Evolutionary conservation across 208 protist species (phyloP), one percentile per base, ranked within the genome.

Genomic region (Vickermania spadyakhi): DNA sequence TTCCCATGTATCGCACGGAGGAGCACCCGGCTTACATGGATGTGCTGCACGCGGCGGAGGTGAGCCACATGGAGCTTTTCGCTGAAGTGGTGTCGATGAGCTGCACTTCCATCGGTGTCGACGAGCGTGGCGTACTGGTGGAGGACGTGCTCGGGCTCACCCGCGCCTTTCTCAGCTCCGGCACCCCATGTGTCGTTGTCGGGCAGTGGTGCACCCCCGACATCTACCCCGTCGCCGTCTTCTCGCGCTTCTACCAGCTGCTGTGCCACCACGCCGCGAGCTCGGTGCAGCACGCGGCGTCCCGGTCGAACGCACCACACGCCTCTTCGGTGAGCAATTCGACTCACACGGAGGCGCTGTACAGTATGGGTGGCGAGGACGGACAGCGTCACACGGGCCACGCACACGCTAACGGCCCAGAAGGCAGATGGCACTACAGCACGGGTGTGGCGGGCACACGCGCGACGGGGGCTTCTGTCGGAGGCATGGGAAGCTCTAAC

Each of bases 171-270:
- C 78, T 85, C 55, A 68, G 77, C 52, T 67, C 73, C 60, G 86
- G 86, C 2, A 84, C 83, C 52, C 84, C 86, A 14, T 91, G 82
- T 62, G 77, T 96, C 5, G 73, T 96, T 56, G 64, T 71, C 3
- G 75, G 77, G 14, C 85, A 89, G 75, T 96, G 89, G 86, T 96
- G 89, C 77, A 96, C 86, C 18, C 89, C 89, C 0, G 89, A 96
- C 62, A 89, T 96, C 84, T 63, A 79, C 28, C 86, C 89, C 27
- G 60, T 74, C 23, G 63, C 86, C 42, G 73, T 96, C 21, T 89
- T 96, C 36, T 63, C 61, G 18, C 64, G 67, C n/a, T 91, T 96
- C 64, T 93, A 93, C 68, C 51, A 72, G 49, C 55, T 77, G 51
- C 73, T 79, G 25, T 62, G 55, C 23, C 36, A 18, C 11, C 36